phyloP scores from a whole-genome alignment of 2,329 filamentous ascomycete species.

The Penicillium sp. region DNA sequence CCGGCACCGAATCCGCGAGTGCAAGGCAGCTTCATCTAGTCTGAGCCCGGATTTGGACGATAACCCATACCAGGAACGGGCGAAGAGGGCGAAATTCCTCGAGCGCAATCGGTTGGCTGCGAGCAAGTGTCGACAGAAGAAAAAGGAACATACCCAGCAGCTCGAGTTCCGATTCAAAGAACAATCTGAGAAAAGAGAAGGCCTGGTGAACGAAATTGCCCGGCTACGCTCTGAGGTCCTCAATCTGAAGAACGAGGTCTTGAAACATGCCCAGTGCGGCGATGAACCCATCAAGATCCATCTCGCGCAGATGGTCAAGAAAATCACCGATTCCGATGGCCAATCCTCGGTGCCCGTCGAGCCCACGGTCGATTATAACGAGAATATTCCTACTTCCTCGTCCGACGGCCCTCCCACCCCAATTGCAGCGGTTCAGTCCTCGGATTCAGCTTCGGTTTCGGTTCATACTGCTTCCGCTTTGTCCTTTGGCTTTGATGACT shows the following conservation, averaged over 20 bases:
- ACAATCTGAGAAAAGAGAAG: constrained; percentile 38
- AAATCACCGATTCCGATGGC: constrained; percentile 36
- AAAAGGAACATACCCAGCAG: constrained; percentile 60
- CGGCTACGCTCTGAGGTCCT: constrained; percentile 43
- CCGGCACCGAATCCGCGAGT: constrained; percentile 20
- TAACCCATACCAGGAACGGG: constrained; percentile 34
- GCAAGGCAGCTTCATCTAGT: constrained; percentile 16
- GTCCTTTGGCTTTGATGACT: constrained; percentile 41
- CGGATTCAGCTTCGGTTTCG: neutral
- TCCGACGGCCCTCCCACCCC: constrained; percentile 16
- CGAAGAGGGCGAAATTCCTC: constrained; percentile 56
- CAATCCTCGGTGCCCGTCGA: constrained; percentile 3
- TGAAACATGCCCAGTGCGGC: constrained; percentile 45
- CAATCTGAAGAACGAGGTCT: constrained; percentile 44
- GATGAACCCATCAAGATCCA: constrained; percentile 44
- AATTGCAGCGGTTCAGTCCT: constrained; percentile 4
- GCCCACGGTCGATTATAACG: constrained; percentile 11
- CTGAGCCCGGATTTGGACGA: constrained; percentile 31
- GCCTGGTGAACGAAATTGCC: constrained; percentile 38
- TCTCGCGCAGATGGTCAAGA: constrained; percentile 43
- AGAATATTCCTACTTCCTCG: constrained; percentile 18
- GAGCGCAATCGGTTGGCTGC: constrained; percentile 64
- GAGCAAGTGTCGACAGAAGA: constrained; percentile 66
- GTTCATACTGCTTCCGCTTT: constrained; percentile 15
- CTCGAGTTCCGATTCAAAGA: constrained; percentile 51